Evolutionary conservation across 2,329 filamentous ascomycete species (phyloP).

Genomic region (Aspergillus jensenii): DNA sequence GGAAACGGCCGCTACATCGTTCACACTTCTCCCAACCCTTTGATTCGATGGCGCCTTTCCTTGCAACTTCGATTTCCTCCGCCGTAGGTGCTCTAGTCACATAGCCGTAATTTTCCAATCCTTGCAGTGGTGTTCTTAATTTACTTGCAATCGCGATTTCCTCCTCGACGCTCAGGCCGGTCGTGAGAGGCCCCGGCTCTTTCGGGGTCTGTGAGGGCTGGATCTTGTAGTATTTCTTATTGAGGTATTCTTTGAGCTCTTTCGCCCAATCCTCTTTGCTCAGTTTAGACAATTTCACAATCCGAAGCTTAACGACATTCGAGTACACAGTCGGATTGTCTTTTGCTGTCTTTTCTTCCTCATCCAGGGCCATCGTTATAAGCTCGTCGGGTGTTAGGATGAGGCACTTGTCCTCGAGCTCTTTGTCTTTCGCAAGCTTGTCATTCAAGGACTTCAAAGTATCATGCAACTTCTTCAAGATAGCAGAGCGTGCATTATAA

Average conservation of each 20-base stretch:
- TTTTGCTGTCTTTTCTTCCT: conserved; percentile 73
- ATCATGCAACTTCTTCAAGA: conserved; percentile 46
- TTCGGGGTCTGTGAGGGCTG: conserved; percentile 29
- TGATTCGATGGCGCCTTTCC: conserved; percentile 63
- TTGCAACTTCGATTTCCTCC: conserved; percentile 66
- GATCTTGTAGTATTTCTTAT: conserved; percentile 37
- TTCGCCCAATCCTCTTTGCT: conserved; percentile 68
- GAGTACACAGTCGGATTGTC: conserved; percentile 71
- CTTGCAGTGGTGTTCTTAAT: conserved; percentile 63
- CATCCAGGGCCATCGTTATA: conserved; percentile 50
- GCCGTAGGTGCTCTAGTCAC: conserved; percentile 66
- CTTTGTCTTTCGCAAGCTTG: conserved; percentile 33
- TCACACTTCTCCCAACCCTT: conserved; percentile 86
- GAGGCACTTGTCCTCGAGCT: conserved; percentile 32
- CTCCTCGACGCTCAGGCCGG: conserved; percentile 66
- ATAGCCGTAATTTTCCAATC: conserved; percentile 71
- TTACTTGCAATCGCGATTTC: conserved; percentile 66
- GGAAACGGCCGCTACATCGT: conserved; percentile 80
- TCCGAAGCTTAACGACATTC: conserved; percentile 79
- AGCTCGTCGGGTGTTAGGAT: conserved; percentile 45
- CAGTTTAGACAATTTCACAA: conserved; percentile 77
- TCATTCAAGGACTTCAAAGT: conserved; percentile 45
- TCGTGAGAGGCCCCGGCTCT: conserved; percentile 60
- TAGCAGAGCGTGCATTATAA: conserved; percentile 41
- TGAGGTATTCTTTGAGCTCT: conserved; percentile 52